A percentile compares a stretch with the other conserved stretches of the same genome.
phyloP scores from a whole-genome alignment of 2,329 filamentous ascomycete species.

The Xylariomycetidae sp. region DNA sequence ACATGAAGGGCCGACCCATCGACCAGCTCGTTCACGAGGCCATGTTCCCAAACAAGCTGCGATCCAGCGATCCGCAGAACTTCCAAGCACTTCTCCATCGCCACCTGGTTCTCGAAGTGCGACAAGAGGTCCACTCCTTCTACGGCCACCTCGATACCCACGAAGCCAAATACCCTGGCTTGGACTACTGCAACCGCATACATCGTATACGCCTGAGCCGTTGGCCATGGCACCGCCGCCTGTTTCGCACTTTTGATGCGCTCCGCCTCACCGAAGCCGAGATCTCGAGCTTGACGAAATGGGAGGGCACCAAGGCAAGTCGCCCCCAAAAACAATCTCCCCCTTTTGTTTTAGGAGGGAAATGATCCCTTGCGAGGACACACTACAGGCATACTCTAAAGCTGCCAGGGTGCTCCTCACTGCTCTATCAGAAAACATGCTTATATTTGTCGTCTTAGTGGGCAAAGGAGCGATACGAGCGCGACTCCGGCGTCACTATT shows the following conservation, averaged over 20 bases:
- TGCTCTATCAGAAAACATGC: too few relatives aligned
- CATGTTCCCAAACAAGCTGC: constrained; percentile 66
- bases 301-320: constrained; percentile 80
- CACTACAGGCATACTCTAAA: too few relatives aligned
- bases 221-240: constrained; percentile 68
- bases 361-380: too few relatives aligned
- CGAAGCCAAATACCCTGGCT: constrained; percentile 74
- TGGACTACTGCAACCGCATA: constrained; percentile 68
- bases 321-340: too few relatives aligned
- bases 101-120: constrained; percentile 69
- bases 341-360: too few relatives aligned
- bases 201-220: constrained; percentile 73
- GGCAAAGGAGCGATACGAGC: constrained; percentile 75
- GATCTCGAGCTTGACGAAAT: constrained; percentile 67
- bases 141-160: constrained; percentile 74
- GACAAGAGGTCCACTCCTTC: constrained; percentile 71
- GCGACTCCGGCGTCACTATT: constrained; percentile 65
- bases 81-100: constrained; percentile 66
- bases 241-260: constrained; percentile 70
- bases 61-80: constrained; percentile 61
- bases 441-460: too few relatives aligned
- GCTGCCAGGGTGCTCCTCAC: too few relatives aligned
- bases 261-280: constrained; percentile 63
- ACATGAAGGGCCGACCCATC: constrained; percentile 66
- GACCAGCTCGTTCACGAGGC: constrained; percentile 68